A percentile compares a stretch with the other conserved stretches of the same genome.
These are phyloP conservation scores for Starmera quercuum DNA, from an alignment of 805 yeast species.

Conservation along the genomic window DNA sequence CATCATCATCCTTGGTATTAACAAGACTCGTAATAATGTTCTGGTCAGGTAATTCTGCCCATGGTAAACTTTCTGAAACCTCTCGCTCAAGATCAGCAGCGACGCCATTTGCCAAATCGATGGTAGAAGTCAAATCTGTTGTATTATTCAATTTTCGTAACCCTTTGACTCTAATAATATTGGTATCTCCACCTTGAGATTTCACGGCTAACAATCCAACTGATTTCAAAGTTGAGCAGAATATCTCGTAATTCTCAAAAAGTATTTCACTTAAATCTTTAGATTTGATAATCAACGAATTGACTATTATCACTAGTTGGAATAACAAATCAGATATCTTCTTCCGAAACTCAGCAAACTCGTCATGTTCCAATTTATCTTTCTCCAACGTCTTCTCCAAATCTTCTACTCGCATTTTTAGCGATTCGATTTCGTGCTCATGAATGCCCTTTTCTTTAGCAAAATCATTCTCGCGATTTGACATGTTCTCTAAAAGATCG, in stretches of 20 bases:
- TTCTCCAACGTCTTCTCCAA: constrained; percentile 40
- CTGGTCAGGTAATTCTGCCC: constrained; percentile 34
- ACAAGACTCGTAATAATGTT: constrained; percentile 5
- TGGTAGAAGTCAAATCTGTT: constrained; percentile 23
- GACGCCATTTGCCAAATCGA: constrained; percentile 33
- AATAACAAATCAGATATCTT: not conserved
- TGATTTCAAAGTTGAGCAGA: constrained; percentile 15
- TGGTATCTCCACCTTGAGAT: constrained; percentile 31
- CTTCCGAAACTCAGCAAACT: not conserved
- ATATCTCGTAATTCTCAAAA: constrained; percentile 14
- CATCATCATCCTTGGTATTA: constrained; percentile 1
- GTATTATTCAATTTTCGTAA: constrained; percentile 39
- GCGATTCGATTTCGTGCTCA: constrained; percentile 40
- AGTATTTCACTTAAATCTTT: constrained; percentile 35
- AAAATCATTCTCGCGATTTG: constrained; percentile 55
- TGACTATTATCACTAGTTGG: constrained; percentile 24
- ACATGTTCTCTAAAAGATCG: constrained; percentile 61
- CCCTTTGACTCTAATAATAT: constrained; percentile 76
- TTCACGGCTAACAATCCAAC: constrained; percentile 66
- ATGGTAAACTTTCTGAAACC: constrained; percentile 31
- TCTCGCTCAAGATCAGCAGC: constrained; percentile 29
- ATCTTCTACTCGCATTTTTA: constrained; percentile 37
- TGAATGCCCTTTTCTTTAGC: constrained; percentile 42
- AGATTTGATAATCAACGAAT: constrained; percentile 25
- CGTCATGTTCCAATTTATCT: constrained; percentile 29